Evolutionary conservation across 2,329 filamentous ascomycete genomes (phyloP), one percentile per base, ranked within the genome.

Genomic region (Colletotrichum viniferum): DNA sequence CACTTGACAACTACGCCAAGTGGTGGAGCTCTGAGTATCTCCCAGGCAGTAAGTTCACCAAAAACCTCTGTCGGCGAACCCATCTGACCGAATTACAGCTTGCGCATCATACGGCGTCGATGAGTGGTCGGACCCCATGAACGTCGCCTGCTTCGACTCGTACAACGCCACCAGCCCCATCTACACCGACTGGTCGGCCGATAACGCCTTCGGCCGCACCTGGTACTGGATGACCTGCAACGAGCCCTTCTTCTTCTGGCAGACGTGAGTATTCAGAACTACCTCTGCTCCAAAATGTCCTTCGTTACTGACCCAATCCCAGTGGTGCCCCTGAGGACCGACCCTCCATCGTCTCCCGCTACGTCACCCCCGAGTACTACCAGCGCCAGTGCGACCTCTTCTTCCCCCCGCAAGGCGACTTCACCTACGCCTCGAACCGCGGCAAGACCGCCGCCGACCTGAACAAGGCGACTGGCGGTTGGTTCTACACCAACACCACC

Each of bases 191-290:
- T 82, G 79, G 21, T 83, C 82, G 3, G 82, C 89, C 7, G 77
- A 77, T 64, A 92, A 92, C 79, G 69, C 79, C 0, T 78, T 84
- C 21, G 85, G 89, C 77, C 83, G 90, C 0, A 89, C 91, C 76
- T 93, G 90, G 90, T 80, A 85, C 9, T 93, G 91, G 91, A 87
- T 92, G 82, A 85, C 87, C 3, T 93, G 92, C 85, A 92, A 93
- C 79, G 90, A 93, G 80, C 90, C 91, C 12, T 73, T 76, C 34
- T 69, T 73, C 64, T 73, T 69, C 81, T 92, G 88, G 86, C 89
- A 91, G 80, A 87, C 87, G 84, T 87, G 80, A 78, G 86, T 80
- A 14, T 13, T 18, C 6, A 2, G 5, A 32, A 32, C 28, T 16
- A 21, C 30, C 26, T 5, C 26, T 32, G 12, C 21, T 34, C 16